Evolutionary conservation across 1,284 basidiomycete species (phyloP).

Genomic region (Afroboletus lepidellus): DNA sequence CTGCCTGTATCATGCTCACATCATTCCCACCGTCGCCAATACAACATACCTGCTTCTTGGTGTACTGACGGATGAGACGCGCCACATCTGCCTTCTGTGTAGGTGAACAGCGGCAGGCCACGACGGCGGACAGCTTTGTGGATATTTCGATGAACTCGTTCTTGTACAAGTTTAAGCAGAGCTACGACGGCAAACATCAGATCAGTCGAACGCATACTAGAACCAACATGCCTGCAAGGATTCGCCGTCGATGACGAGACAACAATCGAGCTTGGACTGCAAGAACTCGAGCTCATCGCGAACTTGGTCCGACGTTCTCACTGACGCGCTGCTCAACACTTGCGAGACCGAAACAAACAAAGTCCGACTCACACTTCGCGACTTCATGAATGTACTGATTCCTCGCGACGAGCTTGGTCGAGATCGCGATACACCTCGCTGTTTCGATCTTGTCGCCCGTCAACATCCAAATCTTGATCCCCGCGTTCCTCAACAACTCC

Average conservation of each 20-base stretch:
- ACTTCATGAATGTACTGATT: constrained; percentile 99
- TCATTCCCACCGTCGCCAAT: constrained; percentile 97
- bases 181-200: constrained; percentile 42
- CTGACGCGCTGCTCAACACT: constrained; percentile 42
- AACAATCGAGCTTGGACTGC: constrained; percentile 93
- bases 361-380: constrained; percentile 70
- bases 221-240: constrained; percentile 71
- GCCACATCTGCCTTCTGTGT: constrained; percentile 99
- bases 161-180: constrained; percentile 87
- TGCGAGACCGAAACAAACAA: background rate
- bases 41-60: constrained; percentile 95
- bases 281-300: constrained; percentile 93
- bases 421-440: constrained; percentile 97
- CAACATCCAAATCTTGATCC: constrained; percentile 99
- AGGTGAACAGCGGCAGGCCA: constrained; percentile 97
- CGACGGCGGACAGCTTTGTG: constrained; percentile 94
- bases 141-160: constrained; percentile 95
- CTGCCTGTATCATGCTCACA: constrained; percentile 95
- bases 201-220: background rate
- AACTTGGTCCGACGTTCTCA: constrained; percentile 80
- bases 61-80: constrained; percentile 84
- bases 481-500: constrained; percentile 92
- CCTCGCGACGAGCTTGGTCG: constrained; percentile 92
- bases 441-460: constrained; percentile 99
- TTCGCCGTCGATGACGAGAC: constrained; percentile 98